Conservation (phyloP, 164 flowering plant species). For the Piper betle region DNA sequence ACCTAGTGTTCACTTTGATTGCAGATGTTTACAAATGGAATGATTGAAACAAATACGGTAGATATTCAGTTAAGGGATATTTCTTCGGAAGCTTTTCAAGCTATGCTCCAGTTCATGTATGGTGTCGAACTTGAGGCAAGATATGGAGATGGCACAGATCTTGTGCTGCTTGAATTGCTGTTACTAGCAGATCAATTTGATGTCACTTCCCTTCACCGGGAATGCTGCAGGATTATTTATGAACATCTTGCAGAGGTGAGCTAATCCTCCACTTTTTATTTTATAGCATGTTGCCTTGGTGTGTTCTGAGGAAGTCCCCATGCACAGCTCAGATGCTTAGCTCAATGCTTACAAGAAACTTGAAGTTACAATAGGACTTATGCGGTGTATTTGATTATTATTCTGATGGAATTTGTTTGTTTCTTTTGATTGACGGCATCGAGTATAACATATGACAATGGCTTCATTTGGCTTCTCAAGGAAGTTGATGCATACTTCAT, state of each 20-base stretch:
- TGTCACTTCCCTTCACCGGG: constrained; percentile 68
- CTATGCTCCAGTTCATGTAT: constrained; percentile 81
- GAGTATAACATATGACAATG: too few relatives aligned
- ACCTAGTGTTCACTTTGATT: background rate
- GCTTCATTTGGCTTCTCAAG: too few relatives aligned
- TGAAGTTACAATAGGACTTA: too few relatives aligned
- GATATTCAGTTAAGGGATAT: constrained; percentile 51
- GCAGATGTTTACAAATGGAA: constrained; percentile 99
- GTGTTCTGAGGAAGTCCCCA: too few relatives aligned
- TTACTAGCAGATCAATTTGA: constrained; percentile 82
- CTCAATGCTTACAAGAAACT: too few relatives aligned
- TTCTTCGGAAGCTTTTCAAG: constrained; percentile 45
- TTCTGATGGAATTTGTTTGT: too few relatives aligned
- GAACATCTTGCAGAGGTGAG: constrained; percentile 85
- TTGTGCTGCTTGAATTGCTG: constrained; percentile 56
- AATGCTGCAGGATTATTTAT: constrained; percentile 73
- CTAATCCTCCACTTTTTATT: background rate
- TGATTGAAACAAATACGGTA: constrained; percentile 68
- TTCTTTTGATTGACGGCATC: too few relatives aligned
- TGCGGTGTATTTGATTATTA: too few relatives aligned
- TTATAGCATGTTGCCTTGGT: too few relatives aligned
- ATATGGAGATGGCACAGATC: constrained; percentile 22
- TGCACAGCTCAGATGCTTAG: too few relatives aligned
- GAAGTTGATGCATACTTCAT: too few relatives aligned
- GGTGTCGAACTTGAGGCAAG: constrained; percentile 43